Conservation (phyloP, 352 stramenopile species). For the Globisporangium splendens region DNA sequence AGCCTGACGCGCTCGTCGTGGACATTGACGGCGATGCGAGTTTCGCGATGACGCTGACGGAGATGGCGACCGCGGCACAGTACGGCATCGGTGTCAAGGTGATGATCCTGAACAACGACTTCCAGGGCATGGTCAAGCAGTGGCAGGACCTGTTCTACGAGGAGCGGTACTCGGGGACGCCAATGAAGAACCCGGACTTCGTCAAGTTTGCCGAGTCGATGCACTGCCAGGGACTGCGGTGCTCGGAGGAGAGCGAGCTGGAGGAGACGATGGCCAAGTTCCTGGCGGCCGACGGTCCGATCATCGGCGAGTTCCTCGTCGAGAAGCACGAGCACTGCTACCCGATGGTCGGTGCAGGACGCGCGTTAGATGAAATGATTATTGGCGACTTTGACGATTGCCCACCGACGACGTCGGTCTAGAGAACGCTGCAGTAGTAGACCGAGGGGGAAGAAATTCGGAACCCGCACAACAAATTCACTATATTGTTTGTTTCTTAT, state of each 20-base stretch:
- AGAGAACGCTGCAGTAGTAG: conserved; percentile 21
- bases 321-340: conserved; percentile 94
- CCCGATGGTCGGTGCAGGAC: conserved; percentile 89
- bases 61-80: conserved; percentile 94
- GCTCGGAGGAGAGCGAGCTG: conserved; percentile 85
- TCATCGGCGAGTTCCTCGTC: conserved; percentile 93
- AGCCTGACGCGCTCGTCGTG: conserved; percentile 80
- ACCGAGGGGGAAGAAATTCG: too few relatives aligned
- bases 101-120: conserved; percentile 95
- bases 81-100: conserved; percentile 95
- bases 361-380: conserved; percentile 94
- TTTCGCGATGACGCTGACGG: conserved; percentile 96
- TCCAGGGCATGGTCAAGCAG: conserved; percentile 98
- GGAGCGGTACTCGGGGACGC: conserved; percentile 88
- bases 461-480: too few relatives aligned
- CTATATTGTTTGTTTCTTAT: too few relatives aligned
- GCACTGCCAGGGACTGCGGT: conserved; percentile 91
- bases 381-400: conserved; percentile 94
- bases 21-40: conserved; percentile 95
- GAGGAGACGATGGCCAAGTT: conserved; percentile 91
- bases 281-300: conserved; percentile 90
- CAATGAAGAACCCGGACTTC: conserved; percentile 94
- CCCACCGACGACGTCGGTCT: conserved; percentile 88
- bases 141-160: conserved; percentile 98
- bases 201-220: conserved; percentile 92